These are phyloP conservation scores for Bothriochloa decipiens DNA, from an alignment of 176 grass and related monocot species.

Conservation along the genomic window DNA sequence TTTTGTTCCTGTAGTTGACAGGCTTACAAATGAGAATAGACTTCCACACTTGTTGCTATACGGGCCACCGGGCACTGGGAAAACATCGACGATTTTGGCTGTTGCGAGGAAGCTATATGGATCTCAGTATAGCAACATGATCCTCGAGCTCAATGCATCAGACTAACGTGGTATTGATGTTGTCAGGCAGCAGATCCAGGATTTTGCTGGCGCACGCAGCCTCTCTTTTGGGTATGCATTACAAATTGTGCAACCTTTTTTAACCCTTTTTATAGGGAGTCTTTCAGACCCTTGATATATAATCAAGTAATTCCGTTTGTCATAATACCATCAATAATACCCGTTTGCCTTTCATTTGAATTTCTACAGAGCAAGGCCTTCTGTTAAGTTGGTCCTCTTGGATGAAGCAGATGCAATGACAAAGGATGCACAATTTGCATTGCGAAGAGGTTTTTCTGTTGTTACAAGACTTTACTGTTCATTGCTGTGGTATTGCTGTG, in stretches of 20 bases:
- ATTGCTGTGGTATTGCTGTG: not conserved
- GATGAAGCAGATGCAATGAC: conserved; percentile 99
- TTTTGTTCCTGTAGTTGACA: conserved; percentile 50
- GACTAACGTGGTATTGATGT: conserved; percentile 93
- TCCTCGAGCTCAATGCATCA: conserved; percentile 95
- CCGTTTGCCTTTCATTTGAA: conserved; percentile 31
- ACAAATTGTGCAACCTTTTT: not conserved
- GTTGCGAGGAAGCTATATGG: conserved; percentile 95
- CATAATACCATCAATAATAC: not conserved
- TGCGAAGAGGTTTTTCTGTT: conserved; percentile 77
- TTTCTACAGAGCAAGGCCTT: conserved; percentile 71
- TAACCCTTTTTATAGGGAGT: not conserved
- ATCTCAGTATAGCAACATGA: conserved; percentile 91
- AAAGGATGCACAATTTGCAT: conserved; percentile 97
- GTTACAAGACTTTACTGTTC: conserved; percentile 15
- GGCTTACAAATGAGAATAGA: conserved; percentile 88
- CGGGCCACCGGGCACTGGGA: conserved; percentile 83
- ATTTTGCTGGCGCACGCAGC: conserved; percentile 80
- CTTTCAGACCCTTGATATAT: not conserved
- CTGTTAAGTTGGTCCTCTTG: conserved; percentile 92
- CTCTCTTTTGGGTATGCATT: conserved; percentile 80
- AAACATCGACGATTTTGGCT: conserved; percentile 92
- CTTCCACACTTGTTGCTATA: conserved; percentile 92
- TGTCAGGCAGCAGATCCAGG: conserved; percentile 95
- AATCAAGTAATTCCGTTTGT: not conserved